Base-by-base conservation (phyloP, 2,329 filamentous ascomycete genomes). In the Dothideomycetes sp. region DNA sequence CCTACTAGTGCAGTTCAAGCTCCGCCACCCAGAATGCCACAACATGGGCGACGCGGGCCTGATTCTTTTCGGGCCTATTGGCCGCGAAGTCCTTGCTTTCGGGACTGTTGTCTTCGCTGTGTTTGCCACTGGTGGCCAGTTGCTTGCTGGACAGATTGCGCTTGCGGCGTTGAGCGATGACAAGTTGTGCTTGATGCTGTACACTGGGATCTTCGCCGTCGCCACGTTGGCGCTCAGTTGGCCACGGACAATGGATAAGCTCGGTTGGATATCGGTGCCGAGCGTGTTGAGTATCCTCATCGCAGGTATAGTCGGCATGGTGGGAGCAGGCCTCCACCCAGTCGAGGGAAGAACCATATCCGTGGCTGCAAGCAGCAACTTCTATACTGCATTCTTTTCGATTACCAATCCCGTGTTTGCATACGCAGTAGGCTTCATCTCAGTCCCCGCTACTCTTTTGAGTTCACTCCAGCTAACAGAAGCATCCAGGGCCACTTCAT, bases 391-490 rank as follows among this genome's bases (percentile, higher is more conserved):
- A 1, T 70, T 70, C 40, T 56, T 68, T 36, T 60, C 56, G 19
- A 61, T 72, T 37, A 70, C 65, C 10, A 72, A 73, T 46, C 68
- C 69, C 1, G 68, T 72, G 0, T 73, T 73, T 43, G 61, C 68
- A 0, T 72, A 66, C 49, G 68, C 68, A 0, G 69, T 68, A 4
- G 68, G 72, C 42, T 71, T 71, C 50, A 68, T 71, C 62, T 49
- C 41, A 36, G 41, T 32, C 37, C 14, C 17, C 35, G 29, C 8
- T 19, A 5, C 5, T 18, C 17, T 14, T n/a, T n/a, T n/a, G n/a
- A n/a, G n/a, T n/a, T n/a, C n/a, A n/a, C n/a, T n/a, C n/a, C n/a
- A n/a, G n/a, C n/a, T n/a, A n/a, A n/a, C n/a, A n/a, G n/a, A n/a
- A n/a, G n/a, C n/a, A n/a, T n/a, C n/a, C n/a, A n/a, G n/a, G n/a